These are phyloP conservation scores for Alternaria longipes DNA, from an alignment of 2,329 filamentous ascomycete genomes.

Conservation along the genomic window DNA sequence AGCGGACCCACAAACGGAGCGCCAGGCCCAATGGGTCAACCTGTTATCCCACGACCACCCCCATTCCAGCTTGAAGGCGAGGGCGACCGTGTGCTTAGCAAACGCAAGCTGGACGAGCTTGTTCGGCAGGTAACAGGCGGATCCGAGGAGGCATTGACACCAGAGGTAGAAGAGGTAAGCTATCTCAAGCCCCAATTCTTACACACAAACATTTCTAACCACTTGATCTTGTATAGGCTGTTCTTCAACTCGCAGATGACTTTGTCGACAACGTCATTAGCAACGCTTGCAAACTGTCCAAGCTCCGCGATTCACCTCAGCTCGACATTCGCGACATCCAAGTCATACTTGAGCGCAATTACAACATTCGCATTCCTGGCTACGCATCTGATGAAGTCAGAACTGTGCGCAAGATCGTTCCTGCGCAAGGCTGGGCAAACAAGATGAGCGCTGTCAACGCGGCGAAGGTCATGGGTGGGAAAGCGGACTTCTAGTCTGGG, in stretches of 20 bases:
- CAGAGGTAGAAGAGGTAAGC: constrained; percentile 93
- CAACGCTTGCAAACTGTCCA: constrained; percentile 87
- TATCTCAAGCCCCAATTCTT: neutral
- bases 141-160: constrained; percentile 79
- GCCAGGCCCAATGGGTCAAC: constrained; percentile 86
- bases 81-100: constrained; percentile 91
- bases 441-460: constrained; percentile 98
- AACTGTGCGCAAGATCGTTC: constrained; percentile 92
- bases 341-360: constrained; percentile 67
- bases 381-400: constrained; percentile 94
- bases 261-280: constrained; percentile 94
- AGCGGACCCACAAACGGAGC: constrained; percentile 78
- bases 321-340: constrained; percentile 79
- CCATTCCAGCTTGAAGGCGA: constrained; percentile 89
- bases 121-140: constrained; percentile 92
- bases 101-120: constrained; percentile 96
- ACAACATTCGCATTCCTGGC: constrained; percentile 83
- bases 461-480: constrained; percentile 74
- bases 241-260: constrained; percentile 88
- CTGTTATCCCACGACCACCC: constrained; percentile 81
- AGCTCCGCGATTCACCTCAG: constrained; percentile 88
- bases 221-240: constrained; percentile 64
- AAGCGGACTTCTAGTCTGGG: constrained; percentile 49
- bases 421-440: constrained; percentile 86
- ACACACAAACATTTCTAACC: neutral